Evolutionary conservation across 129 eudicot genomes (phyloP), one percentile per base, ranked within the genome.

Genomic region (Dittrichia graveolens): DNA sequence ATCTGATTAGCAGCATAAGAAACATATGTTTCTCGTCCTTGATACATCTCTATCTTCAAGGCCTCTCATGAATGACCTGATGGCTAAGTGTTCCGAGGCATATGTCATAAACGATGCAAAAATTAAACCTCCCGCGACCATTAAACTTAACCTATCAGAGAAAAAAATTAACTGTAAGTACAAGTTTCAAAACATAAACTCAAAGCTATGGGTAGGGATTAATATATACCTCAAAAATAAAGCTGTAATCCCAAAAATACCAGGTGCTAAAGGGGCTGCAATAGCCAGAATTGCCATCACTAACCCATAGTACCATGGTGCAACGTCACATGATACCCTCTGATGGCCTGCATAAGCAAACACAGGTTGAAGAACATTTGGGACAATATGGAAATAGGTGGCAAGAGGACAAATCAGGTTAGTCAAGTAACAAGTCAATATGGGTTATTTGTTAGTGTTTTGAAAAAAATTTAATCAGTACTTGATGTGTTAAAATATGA

Each of bases 281-380:
- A 87, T 61, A 8, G 96, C 92, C 53, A 93, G 75, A 62, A 85
- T 78, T 40, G 92, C 95, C 95, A 90, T 82, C 57, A 87, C 92
- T 54, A 84, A 71, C 61, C 89, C 92, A 79, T 89, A 93, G 77
- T 85, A 86, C 77, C 90, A 88, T 52, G 86, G 74, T 61, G 92
- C 86, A 66, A 74, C 83, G 80, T 93, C 95, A 82, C 86, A 87
- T 60, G 92, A 79, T 34, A 76, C 65, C 59, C 86, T 88, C 43
- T 82, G 84, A 84, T 93, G 98, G 83, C 98, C 98, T 93, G 62
- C 56, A 79, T 76, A 53, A 72, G 52, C 49, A 76, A 65, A 54
- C 41, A 35, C 61, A 16, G 40, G 10, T 37, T 79, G 45, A 19
- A 12, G 41, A 64, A 13, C 16, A 64, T 4, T 65, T 65, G 19